Base-by-base conservation (phyloP, 345 rosid species). In the Cochlearia excelsa region DNA sequence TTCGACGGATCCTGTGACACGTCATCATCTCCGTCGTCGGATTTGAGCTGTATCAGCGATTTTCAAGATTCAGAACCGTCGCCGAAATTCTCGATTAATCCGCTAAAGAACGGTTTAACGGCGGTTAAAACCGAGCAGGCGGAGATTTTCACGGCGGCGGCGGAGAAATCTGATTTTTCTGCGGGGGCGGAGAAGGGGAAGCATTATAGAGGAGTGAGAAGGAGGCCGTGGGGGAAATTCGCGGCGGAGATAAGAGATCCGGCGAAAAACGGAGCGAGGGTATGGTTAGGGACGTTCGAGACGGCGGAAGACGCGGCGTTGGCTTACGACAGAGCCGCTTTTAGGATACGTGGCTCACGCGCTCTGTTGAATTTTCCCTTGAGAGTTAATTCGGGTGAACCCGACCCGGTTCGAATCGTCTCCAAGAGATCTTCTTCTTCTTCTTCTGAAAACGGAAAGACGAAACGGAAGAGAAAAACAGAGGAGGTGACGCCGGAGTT, bases 171-270 rank as follows among this genome's bases (percentile, higher is more conserved):
- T 7, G 44, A 30, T 2, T 34, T 30, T 1, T 16, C 71, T 9
- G 63, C 61, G 47, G 7, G n/a, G 4, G 29, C 68, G 80, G 89
- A 71, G 58, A 81, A 74, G 73, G 95, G 82, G 47, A 89, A 82
- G 76, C 99, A 87, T 66, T 93, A 85, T 60, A 77, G 99, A 55
- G 99, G 99, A 9, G 99, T 93, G 42, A 87, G 99, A 63, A 90
- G 79, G 78, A 71, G 99, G 61, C 99, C 99, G 57, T 93, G 99
- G 99, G 97, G 99, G 49, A 93, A 90, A 66, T 93, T 81, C 69
- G 99, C 99, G 31, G 95, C 96, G 31, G 99, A 93, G 87, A 93
- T 93, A 28, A 76, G 99, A 1, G 97, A 93, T 70, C 99, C 97
- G 64, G 97, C 96, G 23, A 93, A 90, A 68, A 85, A 89, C 39